phyloP scores from a whole-genome alignment of 306 rosid genomes.

The Gillenia trifoliata region DNA sequence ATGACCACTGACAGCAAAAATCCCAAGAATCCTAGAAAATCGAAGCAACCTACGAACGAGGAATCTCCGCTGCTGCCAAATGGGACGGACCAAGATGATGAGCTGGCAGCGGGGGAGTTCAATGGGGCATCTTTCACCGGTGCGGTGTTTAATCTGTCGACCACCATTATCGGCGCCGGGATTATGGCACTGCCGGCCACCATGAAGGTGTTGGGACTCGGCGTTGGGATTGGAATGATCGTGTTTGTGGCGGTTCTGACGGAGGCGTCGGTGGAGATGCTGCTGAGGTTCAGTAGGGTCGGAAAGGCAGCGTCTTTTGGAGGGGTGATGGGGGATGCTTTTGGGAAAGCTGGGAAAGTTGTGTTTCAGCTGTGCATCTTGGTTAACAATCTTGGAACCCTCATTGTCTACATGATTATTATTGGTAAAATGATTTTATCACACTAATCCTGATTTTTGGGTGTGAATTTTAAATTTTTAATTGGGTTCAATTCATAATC shows the following conservation, averaged over 20 bases:
- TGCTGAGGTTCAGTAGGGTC: constrained; percentile 51
- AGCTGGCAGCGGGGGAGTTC: neutral
- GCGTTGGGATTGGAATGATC: constrained; percentile 37
- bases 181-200: constrained; percentile 76
- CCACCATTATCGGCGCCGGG: constrained; percentile 68
- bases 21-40: constrained; percentile 4
- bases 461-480: neutral
- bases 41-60: constrained; percentile 10
- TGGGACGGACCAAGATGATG: neutral
- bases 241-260: constrained; percentile 48
- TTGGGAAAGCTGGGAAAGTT: constrained; percentile 43
- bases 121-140: constrained; percentile 46
- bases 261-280: constrained; percentile 45
- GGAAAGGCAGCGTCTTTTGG: constrained; percentile 35
- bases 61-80: constrained; percentile 19
- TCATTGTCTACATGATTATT: constrained; percentile 60
- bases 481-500: neutral
- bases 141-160: constrained; percentile 56
- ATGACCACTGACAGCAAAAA: constrained; percentile 12
- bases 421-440: constrained; percentile 31
- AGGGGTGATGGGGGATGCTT: constrained; percentile 46
- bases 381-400: constrained; percentile 58
- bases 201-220: constrained; percentile 59
- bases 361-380: constrained; percentile 47
- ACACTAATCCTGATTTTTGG: neutral